Base-by-base conservation (phyloP, 106 monocot species). In the Cymbidium sinense region DNA sequence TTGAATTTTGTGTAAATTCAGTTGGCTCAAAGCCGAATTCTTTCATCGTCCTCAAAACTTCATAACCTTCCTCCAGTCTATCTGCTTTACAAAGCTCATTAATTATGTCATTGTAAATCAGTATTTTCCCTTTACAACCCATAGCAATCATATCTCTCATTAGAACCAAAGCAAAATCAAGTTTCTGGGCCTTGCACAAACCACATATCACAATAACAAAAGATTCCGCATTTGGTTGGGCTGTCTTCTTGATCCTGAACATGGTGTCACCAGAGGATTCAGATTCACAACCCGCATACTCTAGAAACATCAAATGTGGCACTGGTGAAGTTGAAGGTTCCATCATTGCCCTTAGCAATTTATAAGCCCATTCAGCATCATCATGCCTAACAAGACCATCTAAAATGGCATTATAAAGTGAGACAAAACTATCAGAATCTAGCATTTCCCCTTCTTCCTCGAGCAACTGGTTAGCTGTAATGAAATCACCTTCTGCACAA, bases 1-100 rank as follows among this genome's bases (percentile, higher is more conserved):
- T 75, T 23, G 91, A 87, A 84, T 95, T 95, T 50, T 95, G 70
- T 31, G 94, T 91, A 69, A 95, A 95, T 67, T 87, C 91, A 7
- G 87, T 85, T 3, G 94, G 94, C 18, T 69, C 41, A 76, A 95
- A 81, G 20, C 88, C 87, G 19, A 82, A 13, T 27, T 86, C 82
- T 67, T 78, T 84, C 89, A 94, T 91, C 70, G 69, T 87, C 34
- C 62, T 70, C 62, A 94, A 79, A 54, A 91, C 19, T 8, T 81
- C 79, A 78, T 88, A 84, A 44, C 82, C 86, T 75, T 95, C 94
- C 20, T 84, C 85, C 71, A 95, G 75, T 71, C 87, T 87, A 77
- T 84, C 85, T 25, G 72, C 74, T 64, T 77, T 79, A 54, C 91
- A 89, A 5, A 95, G 82, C 58, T 82, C 86, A 70, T 33, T 52